phyloP scores from a whole-genome alignment of 192 early-diverging fungal species.

The Coemansia sp. region DNA sequence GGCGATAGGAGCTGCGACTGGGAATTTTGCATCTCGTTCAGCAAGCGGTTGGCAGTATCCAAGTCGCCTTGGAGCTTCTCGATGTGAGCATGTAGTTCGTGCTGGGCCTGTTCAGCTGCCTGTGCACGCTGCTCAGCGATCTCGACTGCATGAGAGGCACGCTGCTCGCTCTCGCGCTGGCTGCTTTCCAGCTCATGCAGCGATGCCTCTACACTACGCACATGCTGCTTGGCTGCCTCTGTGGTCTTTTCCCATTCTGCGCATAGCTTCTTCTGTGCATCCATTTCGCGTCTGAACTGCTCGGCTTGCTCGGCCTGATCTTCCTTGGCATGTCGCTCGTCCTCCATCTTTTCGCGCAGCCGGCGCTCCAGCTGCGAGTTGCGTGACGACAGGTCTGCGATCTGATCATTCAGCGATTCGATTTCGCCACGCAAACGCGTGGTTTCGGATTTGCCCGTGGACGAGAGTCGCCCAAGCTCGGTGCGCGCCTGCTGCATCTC shows the following conservation, averaged over 20 bases:
- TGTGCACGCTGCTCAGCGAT: conserved; percentile 47
- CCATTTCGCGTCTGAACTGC: conserved; percentile 67
- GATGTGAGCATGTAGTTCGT: not conserved
- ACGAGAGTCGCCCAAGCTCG: conserved; percentile 24
- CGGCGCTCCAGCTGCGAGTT: conserved; percentile 41
- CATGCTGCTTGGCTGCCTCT: conserved; percentile 54
- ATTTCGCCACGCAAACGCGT: conserved; percentile 56
- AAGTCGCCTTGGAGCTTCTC: conserved; percentile 22
- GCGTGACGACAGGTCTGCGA: conserved; percentile 50
- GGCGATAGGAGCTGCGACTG: conserved; percentile 51
- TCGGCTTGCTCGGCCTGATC: conserved; percentile 58
- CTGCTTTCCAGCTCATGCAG: conserved; percentile 53
- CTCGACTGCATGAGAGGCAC: conserved; percentile 27
- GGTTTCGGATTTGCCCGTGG: conserved; percentile 42
- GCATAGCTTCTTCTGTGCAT: conserved; percentile 60
- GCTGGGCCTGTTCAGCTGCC: conserved; percentile 37
- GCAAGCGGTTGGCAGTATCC: conserved; percentile 29
- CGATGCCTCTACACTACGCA: conserved; percentile 56
- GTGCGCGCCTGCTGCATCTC: conserved; percentile 43
- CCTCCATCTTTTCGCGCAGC: conserved; percentile 57
- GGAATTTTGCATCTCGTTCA: conserved; percentile 14
- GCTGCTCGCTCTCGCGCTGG: conserved; percentile 36
- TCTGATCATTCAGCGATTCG: conserved; percentile 54
- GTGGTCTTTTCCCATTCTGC: conserved; percentile 61
- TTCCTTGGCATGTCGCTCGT: conserved; percentile 50